Percentiles rank a stretch among this genome's conserved stretches.
phyloP scores from a whole-genome alignment of 2,329 filamentous ascomycete genomes.

The Aspergillus awamori region DNA sequence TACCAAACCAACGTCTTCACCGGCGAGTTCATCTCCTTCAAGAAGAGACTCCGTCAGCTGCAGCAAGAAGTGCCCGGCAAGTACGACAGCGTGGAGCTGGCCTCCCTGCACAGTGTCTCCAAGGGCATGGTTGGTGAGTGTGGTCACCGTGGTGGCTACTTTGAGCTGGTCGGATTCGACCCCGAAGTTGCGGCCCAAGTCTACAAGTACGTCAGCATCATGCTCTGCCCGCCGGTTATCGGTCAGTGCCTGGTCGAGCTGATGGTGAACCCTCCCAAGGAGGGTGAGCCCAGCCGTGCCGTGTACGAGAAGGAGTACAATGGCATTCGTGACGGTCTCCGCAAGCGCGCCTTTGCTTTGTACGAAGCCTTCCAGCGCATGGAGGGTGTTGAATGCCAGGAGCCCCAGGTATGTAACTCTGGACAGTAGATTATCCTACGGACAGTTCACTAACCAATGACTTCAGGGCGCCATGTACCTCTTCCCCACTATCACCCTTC shows the following conservation, averaged over 20 bases:
- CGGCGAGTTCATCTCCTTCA: slow-evolving; percentile 95
- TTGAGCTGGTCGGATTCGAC: slow-evolving; percentile 91
- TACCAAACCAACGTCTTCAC: slow-evolving; percentile 99
- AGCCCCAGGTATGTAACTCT: slow-evolving; percentile 63
- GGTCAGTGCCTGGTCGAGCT: slow-evolving; percentile 96
- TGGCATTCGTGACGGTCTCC: slow-evolving; percentile 76
- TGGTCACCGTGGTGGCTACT: slow-evolving; percentile 95
- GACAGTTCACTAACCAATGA: slow-evolving; percentile 2
- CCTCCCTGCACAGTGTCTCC: slow-evolving; percentile 87
- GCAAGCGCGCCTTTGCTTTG: slow-evolving; percentile 77
- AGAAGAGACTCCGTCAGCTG: slow-evolving; percentile 77
- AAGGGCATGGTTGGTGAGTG: slow-evolving; percentile 99
- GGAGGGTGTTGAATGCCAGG: slow-evolving; percentile 91
- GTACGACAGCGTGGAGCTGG: slow-evolving; percentile 85
- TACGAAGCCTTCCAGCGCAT: slow-evolving; percentile 90
- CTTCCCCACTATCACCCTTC: slow-evolving; percentile 88
- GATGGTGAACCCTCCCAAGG: slow-evolving; percentile 92
- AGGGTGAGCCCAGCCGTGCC: slow-evolving; percentile 80
- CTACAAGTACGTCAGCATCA: slow-evolving; percentile 98
- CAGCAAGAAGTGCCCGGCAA: slow-evolving; percentile 73
- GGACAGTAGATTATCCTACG: neutral
- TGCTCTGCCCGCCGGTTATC: slow-evolving; percentile 90
- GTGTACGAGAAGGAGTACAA: slow-evolving; percentile 86
- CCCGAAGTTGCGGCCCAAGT: slow-evolving; percentile 84
- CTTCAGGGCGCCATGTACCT: slow-evolving; percentile 92